phyloP scores from a whole-genome alignment of 345 rosid species.

The Trapa incisa region DNA sequence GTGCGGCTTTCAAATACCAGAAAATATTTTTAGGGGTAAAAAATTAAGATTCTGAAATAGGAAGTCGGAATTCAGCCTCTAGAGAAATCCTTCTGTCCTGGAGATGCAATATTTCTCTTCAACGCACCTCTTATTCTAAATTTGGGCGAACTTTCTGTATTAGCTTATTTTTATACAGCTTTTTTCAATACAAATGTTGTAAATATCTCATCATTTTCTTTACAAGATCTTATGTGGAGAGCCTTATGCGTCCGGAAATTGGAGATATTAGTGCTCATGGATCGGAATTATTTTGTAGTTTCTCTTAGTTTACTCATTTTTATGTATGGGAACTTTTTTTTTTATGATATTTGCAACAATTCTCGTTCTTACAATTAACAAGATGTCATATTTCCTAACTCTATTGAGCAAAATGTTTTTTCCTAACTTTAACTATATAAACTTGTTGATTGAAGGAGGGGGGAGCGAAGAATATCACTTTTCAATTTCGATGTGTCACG shows the following conservation, averaged over 20 bases:
- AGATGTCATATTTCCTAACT: too few species aligned
- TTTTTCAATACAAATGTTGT: too few species aligned
- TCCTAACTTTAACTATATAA: constrained; percentile 21
- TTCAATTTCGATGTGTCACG: constrained; percentile 71
- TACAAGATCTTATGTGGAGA: too few species aligned
- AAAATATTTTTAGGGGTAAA: too few species aligned
- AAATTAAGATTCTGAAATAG: too few species aligned
- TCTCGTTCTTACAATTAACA: constrained; percentile 7
- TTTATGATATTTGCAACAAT: neutral
- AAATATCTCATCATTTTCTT: too few species aligned
- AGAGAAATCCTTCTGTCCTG: neutral
- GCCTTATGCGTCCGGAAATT: too few species aligned
- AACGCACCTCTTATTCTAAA: neutral
- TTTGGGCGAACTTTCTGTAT: too few species aligned
- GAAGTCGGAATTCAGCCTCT: too few species aligned
- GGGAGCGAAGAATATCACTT: constrained; percentile 50
- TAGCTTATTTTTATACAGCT: too few species aligned
- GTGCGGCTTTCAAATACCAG: neutral
- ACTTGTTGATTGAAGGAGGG: constrained; percentile 49
- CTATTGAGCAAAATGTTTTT: too few species aligned
- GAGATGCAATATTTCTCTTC: neutral
- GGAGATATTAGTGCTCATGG: too few species aligned
- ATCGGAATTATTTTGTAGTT: neutral
- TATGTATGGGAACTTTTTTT: neutral
- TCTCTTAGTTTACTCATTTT: neutral